These are phyloP conservation scores for Vigna nakashimae DNA, from an alignment of 306 rosid genomes.

Conservation along the genomic window DNA sequence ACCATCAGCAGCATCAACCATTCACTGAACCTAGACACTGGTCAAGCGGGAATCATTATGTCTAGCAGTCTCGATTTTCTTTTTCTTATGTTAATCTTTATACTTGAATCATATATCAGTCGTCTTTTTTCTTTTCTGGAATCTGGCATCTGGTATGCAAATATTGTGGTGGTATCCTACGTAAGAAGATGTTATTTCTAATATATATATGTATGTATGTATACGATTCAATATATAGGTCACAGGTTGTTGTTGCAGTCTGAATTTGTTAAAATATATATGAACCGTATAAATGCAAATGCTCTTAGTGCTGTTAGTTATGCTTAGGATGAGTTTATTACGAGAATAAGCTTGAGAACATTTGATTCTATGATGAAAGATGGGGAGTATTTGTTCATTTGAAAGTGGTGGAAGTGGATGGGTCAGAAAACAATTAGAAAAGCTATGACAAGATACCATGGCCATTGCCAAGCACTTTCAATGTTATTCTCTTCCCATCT, in stretches of 20 bases:
- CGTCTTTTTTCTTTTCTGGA: background rate
- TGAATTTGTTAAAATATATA: conserved; percentile 2
- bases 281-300: background rate
- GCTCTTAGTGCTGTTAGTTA: background rate
- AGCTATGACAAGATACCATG: conserved; percentile 23
- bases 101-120: background rate
- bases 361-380: conserved; percentile 21
- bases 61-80: conserved; percentile 16
- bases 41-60: background rate
- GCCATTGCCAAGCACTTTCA: conserved; percentile 3
- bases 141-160: background rate
- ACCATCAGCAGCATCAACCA: background rate
- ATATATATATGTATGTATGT: too few species aligned
- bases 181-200: background rate
- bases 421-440: conserved; percentile 25
- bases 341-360: background rate
- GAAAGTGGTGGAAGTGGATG: conserved; percentile 31
- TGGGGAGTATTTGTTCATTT: conserved; percentile 4
- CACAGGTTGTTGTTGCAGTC: background rate
- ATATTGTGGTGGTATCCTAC: conserved; percentile 29
- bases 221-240: too few species aligned
- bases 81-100: background rate
- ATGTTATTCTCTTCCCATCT: conserved; percentile 40
- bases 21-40: conserved; percentile 35
- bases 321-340: conserved; percentile 14